Evolutionary conservation across 495 filamentous ascomycete genomes (phyloP).

Genomic region (Xylaria venustula): DNA sequence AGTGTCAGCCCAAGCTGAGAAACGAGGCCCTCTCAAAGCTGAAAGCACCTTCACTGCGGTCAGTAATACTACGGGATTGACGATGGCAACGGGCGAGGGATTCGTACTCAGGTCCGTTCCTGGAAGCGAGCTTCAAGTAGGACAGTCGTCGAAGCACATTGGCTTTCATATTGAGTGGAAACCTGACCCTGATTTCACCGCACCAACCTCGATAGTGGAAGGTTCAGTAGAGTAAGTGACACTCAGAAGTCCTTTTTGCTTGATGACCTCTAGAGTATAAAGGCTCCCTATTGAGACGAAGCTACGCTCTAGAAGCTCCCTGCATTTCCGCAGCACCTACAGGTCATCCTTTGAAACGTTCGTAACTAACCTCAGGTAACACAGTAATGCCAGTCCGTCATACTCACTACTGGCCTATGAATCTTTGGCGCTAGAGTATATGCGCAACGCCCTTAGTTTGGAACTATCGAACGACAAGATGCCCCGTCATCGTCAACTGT

Average conservation of each 20-base stretch:
- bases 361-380: not conserved
- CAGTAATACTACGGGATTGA: not conserved
- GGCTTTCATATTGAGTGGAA: constrained; percentile 14
- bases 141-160: not conserved
- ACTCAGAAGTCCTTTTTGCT: too few relatives aligned
- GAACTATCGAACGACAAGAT: not conserved
- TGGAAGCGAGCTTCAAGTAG: not conserved
- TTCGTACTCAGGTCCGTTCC: constrained; percentile 7
- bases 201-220: not conserved
- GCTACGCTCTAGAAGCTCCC: too few relatives aligned
- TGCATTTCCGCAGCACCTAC: too few relatives aligned
- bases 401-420: constrained; percentile 8
- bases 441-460: constrained; percentile 3
- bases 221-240: not conserved
- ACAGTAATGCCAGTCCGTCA: not conserved
- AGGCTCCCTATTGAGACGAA: too few relatives aligned
- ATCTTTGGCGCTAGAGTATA: constrained; percentile 6
- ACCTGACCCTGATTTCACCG: not conserved
- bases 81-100: not conserved
- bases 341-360: too few relatives aligned
- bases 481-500: constrained; percentile 3
- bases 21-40: not conserved
- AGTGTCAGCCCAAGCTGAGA: constrained; percentile 8
- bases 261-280: too few relatives aligned
- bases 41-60: constrained; percentile 7